Conservation (phyloP, 345 rosid genomes). For the Linum lewisii region DNA sequence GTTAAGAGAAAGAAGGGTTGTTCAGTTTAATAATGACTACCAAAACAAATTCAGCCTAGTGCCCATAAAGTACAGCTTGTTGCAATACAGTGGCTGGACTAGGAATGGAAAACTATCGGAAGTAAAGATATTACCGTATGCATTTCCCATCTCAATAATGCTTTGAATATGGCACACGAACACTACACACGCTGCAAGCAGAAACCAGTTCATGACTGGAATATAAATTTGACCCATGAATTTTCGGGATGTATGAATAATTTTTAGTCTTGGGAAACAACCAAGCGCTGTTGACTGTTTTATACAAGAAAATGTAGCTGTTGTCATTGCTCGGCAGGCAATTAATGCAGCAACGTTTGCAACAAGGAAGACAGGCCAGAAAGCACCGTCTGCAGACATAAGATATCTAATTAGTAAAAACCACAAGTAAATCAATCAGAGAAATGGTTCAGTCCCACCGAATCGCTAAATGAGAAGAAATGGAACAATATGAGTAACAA, state of each 20-base stretch:
- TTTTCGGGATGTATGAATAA: constrained; percentile 93
- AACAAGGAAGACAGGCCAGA: constrained; percentile 81
- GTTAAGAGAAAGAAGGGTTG: no score
- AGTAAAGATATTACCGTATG: constrained; percentile 59
- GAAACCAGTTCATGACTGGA: constrained; percentile 99
- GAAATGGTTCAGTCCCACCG: constrained; percentile 1
- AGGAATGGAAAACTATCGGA: no score
- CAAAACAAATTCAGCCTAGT: no score
- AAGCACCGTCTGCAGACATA: constrained; percentile 49
- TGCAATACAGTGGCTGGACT: no score
- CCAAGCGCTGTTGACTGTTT: constrained; percentile 96
- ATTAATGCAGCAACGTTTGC: constrained; percentile 92
- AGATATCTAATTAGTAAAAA: constrained; percentile 6
- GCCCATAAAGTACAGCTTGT: no score
- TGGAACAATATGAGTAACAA: no score
- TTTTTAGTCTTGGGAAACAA: constrained; percentile 96
- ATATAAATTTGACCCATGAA: constrained; percentile 99
- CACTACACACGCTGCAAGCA: constrained; percentile 74
- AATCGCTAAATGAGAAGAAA: not conserved
- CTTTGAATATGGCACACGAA: constrained; percentile 74
- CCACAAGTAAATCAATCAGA: constrained; percentile 3
- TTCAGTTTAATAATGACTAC: no score
- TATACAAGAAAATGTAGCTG: constrained; percentile 98
- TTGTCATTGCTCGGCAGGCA: constrained; percentile 97
- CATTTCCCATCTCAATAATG: constrained; percentile 90